These are phyloP conservation scores for Yamadazyma paraphyllophila DNA, from an alignment of 805 yeast species.

Conservation along the genomic window DNA sequence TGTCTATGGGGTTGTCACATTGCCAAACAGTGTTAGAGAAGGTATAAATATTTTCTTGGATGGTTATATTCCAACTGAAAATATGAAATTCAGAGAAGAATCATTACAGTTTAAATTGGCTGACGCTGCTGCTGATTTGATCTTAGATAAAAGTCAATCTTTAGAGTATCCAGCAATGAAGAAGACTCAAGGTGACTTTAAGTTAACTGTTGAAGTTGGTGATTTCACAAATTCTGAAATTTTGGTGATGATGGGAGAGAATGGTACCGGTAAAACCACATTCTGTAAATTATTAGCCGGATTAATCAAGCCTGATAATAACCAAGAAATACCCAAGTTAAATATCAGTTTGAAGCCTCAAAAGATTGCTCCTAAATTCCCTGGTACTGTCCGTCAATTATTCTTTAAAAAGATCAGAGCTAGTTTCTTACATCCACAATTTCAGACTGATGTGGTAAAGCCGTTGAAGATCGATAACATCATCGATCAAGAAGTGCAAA, in stretches of 20 bases:
- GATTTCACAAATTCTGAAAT: slow-evolving; percentile 95
- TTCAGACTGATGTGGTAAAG: slow-evolving; percentile 96
- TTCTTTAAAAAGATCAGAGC: slow-evolving; percentile 96
- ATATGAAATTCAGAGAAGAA: slow-evolving; percentile 94
- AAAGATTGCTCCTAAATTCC: slow-evolving; percentile 97
- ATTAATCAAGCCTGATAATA: slow-evolving; percentile 82
- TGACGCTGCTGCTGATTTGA: slow-evolving; percentile 79
- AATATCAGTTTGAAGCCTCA: slow-evolving; percentile 98
- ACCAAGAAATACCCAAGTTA: slow-evolving; percentile 76
- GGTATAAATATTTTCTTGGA: slow-evolving; percentile 98
- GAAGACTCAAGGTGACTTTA: slow-evolving; percentile 96
- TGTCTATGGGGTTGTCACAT: slow-evolving; percentile 96
- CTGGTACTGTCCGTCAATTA: slow-evolving; percentile 97
- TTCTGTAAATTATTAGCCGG: slow-evolving; percentile 95
- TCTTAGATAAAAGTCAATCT: slow-evolving; percentile 75
- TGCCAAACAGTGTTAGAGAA: slow-evolving; percentile 96
- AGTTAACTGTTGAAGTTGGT: slow-evolving; percentile 76
- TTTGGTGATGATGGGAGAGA: slow-evolving; percentile 99
- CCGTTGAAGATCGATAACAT: slow-evolving; percentile 92
- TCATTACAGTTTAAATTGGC: slow-evolving; percentile 89
- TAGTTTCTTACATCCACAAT: slow-evolving; percentile 91
- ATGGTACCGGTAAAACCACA: slow-evolving; percentile 99
- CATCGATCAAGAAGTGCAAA: slow-evolving; percentile 96
- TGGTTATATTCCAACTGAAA: slow-evolving; percentile 96
- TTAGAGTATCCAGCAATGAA: slow-evolving; percentile 77